phyloP scores from a whole-genome alignment of 108 stramenopile species.

The Cyclotella kingstonii region DNA sequence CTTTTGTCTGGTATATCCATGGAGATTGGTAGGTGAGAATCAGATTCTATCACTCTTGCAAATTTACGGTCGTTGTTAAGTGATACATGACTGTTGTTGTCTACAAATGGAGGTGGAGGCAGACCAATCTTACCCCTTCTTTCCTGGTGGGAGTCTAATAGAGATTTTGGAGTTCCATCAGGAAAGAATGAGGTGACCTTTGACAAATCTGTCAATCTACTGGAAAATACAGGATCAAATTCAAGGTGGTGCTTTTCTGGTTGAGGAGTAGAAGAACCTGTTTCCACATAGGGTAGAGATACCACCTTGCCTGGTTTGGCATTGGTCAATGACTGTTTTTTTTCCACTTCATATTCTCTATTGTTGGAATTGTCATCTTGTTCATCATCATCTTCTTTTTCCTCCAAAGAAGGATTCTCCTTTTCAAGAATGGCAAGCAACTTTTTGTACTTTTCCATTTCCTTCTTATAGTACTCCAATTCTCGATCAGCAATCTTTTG shows the following conservation, averaged over 20 bases:
- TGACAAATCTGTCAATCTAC: constrained; percentile 14
- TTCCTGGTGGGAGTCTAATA: not conserved
- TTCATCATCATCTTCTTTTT: not conserved
- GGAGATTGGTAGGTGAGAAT: not conserved
- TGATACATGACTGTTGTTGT: not conserved
- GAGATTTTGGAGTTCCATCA: not conserved
- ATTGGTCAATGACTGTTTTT: not conserved
- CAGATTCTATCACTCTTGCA: not conserved
- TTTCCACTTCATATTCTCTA: not conserved
- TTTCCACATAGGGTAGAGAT: not conserved
- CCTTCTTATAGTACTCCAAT: constrained; percentile 22
- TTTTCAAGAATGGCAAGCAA: not conserved
- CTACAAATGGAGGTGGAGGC: constrained; percentile 6
- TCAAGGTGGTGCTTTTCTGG: not conserved
- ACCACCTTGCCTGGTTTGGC: not conserved
- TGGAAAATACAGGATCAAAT: constrained; percentile 4
- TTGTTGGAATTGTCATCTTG: not conserved
- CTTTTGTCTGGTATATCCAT: not conserved
- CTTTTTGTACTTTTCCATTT: constrained; percentile 27
- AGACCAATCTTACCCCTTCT: not conserved
- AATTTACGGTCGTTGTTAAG: too few relatives aligned
- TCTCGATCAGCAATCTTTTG: constrained; percentile 19
- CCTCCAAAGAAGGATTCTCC: not conserved
- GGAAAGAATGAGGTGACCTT: constrained; percentile 4
- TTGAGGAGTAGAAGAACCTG: not conserved